phyloP scores from a whole-genome alignment of 441 rosid species.

The Gossypium laxum region DNA sequence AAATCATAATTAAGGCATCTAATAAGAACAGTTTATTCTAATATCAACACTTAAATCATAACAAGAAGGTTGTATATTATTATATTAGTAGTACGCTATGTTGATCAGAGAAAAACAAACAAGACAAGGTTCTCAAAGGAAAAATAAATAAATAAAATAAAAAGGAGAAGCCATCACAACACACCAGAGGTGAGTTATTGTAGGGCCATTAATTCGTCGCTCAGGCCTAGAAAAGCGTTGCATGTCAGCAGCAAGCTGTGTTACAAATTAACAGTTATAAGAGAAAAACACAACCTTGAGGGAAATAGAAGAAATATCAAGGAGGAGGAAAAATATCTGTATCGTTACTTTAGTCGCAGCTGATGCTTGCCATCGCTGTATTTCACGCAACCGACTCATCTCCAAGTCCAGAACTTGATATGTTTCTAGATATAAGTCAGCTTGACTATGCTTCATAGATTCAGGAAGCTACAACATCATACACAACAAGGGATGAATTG shows the following conservation, averaged over 20 bases:
- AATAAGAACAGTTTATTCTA: background rate
- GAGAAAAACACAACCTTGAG: constrained; percentile 6
- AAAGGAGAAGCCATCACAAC: constrained; percentile 11
- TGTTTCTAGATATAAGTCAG: constrained; percentile 88
- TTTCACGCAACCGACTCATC: constrained; percentile 95
- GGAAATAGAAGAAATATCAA: background rate
- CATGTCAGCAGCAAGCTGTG: constrained; percentile 98
- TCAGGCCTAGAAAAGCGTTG: constrained; percentile 99
- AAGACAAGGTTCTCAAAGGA: constrained; percentile 7
- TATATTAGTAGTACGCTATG: constrained; percentile 6
- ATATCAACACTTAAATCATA: background rate
- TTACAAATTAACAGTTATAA: constrained; percentile 19
- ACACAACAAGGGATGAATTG: constrained; percentile 10
- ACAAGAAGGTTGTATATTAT: constrained; percentile 9
- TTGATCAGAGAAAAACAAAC: constrained; percentile 1
- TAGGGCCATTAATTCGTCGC: constrained; percentile 90
- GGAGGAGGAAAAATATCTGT: constrained; percentile 16
- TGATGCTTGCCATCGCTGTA: constrained; percentile 94
- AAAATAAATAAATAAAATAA: too few relatives aligned
- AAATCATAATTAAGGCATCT: background rate
- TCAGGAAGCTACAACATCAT: constrained; percentile 70
- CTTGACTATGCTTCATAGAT: constrained; percentile 98
- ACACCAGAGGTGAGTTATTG: constrained; percentile 88
- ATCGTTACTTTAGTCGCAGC: constrained; percentile 75
- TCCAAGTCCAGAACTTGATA: constrained; percentile 99